phyloP scores from a whole-genome alignment of 2,329 filamentous ascomycete species.

The Exserohilum turcica region DNA sequence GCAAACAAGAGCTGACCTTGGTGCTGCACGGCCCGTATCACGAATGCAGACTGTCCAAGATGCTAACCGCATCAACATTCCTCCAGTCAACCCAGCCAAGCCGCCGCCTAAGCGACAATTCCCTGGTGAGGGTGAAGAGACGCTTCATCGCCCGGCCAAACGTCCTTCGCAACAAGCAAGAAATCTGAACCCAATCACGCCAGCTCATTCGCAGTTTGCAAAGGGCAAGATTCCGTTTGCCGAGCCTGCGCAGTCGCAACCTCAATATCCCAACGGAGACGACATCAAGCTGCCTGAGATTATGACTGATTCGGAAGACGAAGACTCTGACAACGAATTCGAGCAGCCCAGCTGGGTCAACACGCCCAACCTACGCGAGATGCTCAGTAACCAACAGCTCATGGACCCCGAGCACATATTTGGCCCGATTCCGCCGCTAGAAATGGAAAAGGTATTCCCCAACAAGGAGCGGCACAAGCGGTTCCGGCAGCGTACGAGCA shows the following conservation, averaged over 20 bases:
- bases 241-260: constrained; percentile 65
- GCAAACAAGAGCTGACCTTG: constrained; percentile 56
- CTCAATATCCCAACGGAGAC: constrained; percentile 85
- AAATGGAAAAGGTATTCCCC: constrained; percentile 92
- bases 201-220: constrained; percentile 73
- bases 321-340: constrained; percentile 70
- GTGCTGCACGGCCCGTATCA: constrained; percentile 60
- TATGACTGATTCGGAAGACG: constrained; percentile 89
- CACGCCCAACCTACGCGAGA: constrained; percentile 76
- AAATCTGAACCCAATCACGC: constrained; percentile 50
- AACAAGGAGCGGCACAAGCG: constrained; percentile 80
- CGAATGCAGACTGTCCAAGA: constrained; percentile 69
- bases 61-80: constrained; percentile 54
- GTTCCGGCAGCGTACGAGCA: constrained; percentile 89
- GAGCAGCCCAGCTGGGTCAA: constrained; percentile 83
- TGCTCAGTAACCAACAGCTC: constrained; percentile 80
- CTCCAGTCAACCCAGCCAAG: constrained; percentile 71
- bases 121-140: constrained; percentile 71
- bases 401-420: constrained; percentile 87
- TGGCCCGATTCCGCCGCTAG: constrained; percentile 82
- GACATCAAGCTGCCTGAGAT: constrained; percentile 93
- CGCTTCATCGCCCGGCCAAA: constrained; percentile 52
- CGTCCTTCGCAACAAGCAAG: constrained; percentile 50
- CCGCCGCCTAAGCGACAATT: constrained; percentile 74
- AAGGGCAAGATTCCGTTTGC: constrained; percentile 91